A percentile compares a stretch with the other conserved stretches of the same genome.
Conservation (phyloP, 768 basidiomycete species). For the Kwoniella shandongensis region DNA sequence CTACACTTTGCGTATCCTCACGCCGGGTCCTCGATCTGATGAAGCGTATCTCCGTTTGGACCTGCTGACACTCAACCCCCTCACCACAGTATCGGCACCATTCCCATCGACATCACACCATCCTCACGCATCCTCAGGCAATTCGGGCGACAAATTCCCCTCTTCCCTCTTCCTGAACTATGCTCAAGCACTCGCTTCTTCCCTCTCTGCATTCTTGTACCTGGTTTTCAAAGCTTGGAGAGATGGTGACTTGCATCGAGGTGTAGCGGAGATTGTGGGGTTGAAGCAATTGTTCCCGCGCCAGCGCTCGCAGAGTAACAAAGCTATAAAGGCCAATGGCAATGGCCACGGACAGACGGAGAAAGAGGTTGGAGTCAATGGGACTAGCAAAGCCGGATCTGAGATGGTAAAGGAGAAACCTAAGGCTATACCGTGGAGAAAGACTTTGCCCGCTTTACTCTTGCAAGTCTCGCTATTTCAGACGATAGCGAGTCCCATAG, state of each 20-base stretch:
- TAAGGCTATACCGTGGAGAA: constrained; percentile 13
- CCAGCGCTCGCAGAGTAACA: background rate
- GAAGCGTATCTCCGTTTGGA: no score
- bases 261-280: constrained; percentile 22
- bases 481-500: constrained; percentile 89
- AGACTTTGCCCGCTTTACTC: constrained; percentile 36
- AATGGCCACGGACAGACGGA: background rate
- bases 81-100: constrained; percentile 41
- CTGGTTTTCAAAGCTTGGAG: constrained; percentile 34
- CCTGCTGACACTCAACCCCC: background rate
- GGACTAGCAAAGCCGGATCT: constrained; percentile 1
- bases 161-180: constrained; percentile 50
- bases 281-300: constrained; percentile 11
- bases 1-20: background rate
- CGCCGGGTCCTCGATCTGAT: no score
- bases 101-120: constrained; percentile 35
- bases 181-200: constrained; percentile 47
- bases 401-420: background rate
- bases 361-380: background rate
- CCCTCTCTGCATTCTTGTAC: constrained; percentile 42
- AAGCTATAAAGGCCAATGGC: background rate
- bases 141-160: constrained; percentile 46
- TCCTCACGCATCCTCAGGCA: constrained; percentile 16
- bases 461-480: constrained; percentile 82
- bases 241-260: constrained; percentile 19